phyloP scores from a whole-genome alignment of 2,329 filamentous ascomycete genomes.

The Paracamarosporium sp. region DNA sequence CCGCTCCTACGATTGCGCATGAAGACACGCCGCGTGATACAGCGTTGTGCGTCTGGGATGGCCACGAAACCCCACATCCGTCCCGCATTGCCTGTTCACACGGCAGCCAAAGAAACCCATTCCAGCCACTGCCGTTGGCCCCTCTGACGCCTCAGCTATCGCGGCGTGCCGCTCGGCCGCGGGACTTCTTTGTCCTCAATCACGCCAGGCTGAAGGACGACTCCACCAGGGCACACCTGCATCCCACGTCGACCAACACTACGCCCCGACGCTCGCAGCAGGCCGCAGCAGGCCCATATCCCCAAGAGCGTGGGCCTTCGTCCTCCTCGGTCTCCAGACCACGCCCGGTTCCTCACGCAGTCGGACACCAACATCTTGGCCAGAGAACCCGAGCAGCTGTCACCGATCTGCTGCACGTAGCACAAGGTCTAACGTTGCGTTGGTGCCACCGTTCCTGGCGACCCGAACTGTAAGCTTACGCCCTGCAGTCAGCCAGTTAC shows the following conservation, averaged over 20 bases:
- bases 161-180: not conserved
- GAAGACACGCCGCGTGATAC: conserved; percentile 6
- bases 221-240: not conserved
- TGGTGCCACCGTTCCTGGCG: conserved; percentile 12
- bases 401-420: conserved; percentile 10
- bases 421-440: not conserved
- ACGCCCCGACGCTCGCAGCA: not conserved
- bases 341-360: not conserved
- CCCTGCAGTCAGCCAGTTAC: conserved; percentile 15
- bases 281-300: not conserved
- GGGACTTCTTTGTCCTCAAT: not conserved
- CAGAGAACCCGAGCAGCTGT: conserved; percentile 1
- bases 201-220: not conserved
- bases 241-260: not conserved
- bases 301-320: not conserved
- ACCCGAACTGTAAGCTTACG: conserved; percentile 3
- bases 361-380: conserved; percentile 2
- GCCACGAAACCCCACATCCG: conserved; percentile 13
- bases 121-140: not conserved
- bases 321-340: not conserved
- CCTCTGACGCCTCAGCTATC: not conserved
- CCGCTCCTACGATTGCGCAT: conserved; percentile 2
- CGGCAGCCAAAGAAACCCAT: conserved; percentile 5
- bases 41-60: conserved; percentile 7
- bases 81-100: conserved; percentile 1